phyloP scores from a whole-genome alignment of 108 stramenopile genomes.

The Conticribra guillardii region DNA sequence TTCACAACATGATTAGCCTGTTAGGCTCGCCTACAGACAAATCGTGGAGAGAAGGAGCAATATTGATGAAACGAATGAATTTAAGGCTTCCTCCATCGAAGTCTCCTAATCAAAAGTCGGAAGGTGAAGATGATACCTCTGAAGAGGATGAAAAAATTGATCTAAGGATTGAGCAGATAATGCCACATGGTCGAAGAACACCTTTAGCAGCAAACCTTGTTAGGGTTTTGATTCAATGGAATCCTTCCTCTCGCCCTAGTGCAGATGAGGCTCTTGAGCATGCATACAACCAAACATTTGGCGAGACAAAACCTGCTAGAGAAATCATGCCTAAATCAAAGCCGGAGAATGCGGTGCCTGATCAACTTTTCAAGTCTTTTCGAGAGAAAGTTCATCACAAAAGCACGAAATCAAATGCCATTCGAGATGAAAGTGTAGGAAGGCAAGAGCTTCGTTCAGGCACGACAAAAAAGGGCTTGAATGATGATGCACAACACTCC shows the following conservation, averaged over 20 bases:
- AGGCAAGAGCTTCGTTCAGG: too few relatives aligned
- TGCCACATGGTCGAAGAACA: neutral
- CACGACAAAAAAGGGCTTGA: too few relatives aligned
- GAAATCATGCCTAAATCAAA: too few relatives aligned
- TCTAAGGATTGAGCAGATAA: neutral
- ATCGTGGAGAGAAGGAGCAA: slow-evolving; percentile 54
- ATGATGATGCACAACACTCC: too few relatives aligned
- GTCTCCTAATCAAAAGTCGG: slow-evolving; percentile 50
- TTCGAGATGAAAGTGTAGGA: too few relatives aligned
- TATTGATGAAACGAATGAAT: slow-evolving; percentile 38
- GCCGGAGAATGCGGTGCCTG: too few relatives aligned
- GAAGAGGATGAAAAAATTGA: slow-evolving; percentile 2
- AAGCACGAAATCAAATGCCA: too few relatives aligned
- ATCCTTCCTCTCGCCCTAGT: slow-evolving; percentile 77
- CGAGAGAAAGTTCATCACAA: too few relatives aligned
- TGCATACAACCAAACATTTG: slow-evolving; percentile 59
- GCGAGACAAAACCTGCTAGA: too few relatives aligned
- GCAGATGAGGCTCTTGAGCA: slow-evolving; percentile 68
- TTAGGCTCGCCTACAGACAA: slow-evolving; percentile 70
- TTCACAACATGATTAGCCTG: slow-evolving; percentile 83
- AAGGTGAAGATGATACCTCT: neutral
- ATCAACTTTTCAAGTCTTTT: too few relatives aligned
- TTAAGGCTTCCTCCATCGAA: slow-evolving; percentile 54
- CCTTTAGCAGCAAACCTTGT: slow-evolving; percentile 13
- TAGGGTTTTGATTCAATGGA: slow-evolving; percentile 44